Base-by-base conservation (phyloP, 345 rosid species). In the Gynandropsis gynandra region DNA sequence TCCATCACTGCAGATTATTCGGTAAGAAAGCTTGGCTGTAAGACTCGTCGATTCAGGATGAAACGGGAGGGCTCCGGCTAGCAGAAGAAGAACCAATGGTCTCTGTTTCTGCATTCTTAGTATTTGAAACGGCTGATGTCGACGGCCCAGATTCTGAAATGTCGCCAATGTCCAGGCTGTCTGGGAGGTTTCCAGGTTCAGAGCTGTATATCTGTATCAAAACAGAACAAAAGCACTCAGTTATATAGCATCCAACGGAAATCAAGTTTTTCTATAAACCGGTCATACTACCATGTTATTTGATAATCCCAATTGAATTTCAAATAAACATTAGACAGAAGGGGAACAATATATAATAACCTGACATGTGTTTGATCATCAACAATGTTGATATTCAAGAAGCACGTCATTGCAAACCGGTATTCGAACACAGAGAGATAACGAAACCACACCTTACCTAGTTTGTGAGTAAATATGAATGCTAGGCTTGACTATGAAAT, bases 131-230 rank as follows among this genome's bases (percentile, higher is more conserved):
- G 17, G 70, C 47, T 18, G 74, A 76, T 0, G 69, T 67, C 36
- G 79, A 60, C 45, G 79, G 38, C 32, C 66, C 70, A 0, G 71
- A 29, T 47, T 76, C 82, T 12, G 76, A 50, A 4, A 82, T 69
- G 58, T 90, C 96, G 7, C 89, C 89, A 41, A 83, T 77, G 68
- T 87, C 98, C 69, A 87, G 61, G 4, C 79, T 68, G 57, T 87
- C 96, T 1, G 92, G 92, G 46, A 84, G 87, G 49, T 51, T 63
- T 64, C 72, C 85, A 67, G 75, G 39, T 21, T 66, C 71, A 48
- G 15, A 47, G n/a, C 65, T 49, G 67, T 75, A 73, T 62, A 66
- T 74, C 96, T 87, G 82, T 52, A 68, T 0, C 2, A 12, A 32
- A 42, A 1, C 16, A 11, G 10, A 52, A 20, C 39, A 52, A 19